Evolutionary conservation across 2,329 filamentous ascomycete genomes (phyloP).

Genomic region (Pseudocercospora vitis): DNA sequence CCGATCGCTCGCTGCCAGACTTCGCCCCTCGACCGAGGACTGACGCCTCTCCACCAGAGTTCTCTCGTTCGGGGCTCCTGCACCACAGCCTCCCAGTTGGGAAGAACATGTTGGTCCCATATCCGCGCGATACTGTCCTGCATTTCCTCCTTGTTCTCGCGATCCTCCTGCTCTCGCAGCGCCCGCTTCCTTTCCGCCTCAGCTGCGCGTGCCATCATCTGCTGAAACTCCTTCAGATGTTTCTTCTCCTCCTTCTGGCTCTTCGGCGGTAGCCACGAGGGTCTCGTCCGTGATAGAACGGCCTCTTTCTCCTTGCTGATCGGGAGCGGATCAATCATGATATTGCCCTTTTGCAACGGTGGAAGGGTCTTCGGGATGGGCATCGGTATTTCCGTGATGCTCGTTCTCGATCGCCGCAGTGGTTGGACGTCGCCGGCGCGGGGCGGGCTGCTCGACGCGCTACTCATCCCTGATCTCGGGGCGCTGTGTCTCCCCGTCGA

Average conservation of each 20-base stretch:
- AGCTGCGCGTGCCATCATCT: slow-evolving; percentile 69
- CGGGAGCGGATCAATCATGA: slow-evolving; percentile 81
- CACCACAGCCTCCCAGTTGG: slow-evolving; percentile 72
- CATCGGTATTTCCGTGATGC: slow-evolving; percentile 53
- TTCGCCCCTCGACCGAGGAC: slow-evolving; percentile 65
- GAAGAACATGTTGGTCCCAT: slow-evolving; percentile 76
- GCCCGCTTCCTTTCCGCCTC: slow-evolving; percentile 57
- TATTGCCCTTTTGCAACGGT: slow-evolving; percentile 69
- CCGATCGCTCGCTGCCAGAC: slow-evolving; percentile 73
- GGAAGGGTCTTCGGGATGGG: slow-evolving; percentile 21
- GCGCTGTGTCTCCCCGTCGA: slow-evolving; percentile 48
- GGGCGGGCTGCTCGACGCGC: slow-evolving; percentile 41
- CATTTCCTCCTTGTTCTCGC: slow-evolving; percentile 53
- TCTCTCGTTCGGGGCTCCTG: slow-evolving; percentile 68
- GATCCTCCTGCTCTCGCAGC: slow-evolving; percentile 52
- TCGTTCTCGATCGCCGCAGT: slow-evolving; percentile 27
- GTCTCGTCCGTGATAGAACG: slow-evolving; percentile 72
- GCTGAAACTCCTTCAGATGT: slow-evolving; percentile 82
- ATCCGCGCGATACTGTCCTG: slow-evolving; percentile 55
- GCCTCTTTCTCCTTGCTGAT: slow-evolving; percentile 86
- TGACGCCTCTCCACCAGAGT: slow-evolving; percentile 79
- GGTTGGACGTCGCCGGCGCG: slow-evolving; percentile 27
- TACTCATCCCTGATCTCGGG: slow-evolving; percentile 26
- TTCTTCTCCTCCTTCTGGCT: slow-evolving; percentile 86
- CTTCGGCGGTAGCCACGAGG: slow-evolving; percentile 83